phyloP scores from a whole-genome alignment of 2,329 filamentous ascomycete species.

The Alternaria rosae region DNA sequence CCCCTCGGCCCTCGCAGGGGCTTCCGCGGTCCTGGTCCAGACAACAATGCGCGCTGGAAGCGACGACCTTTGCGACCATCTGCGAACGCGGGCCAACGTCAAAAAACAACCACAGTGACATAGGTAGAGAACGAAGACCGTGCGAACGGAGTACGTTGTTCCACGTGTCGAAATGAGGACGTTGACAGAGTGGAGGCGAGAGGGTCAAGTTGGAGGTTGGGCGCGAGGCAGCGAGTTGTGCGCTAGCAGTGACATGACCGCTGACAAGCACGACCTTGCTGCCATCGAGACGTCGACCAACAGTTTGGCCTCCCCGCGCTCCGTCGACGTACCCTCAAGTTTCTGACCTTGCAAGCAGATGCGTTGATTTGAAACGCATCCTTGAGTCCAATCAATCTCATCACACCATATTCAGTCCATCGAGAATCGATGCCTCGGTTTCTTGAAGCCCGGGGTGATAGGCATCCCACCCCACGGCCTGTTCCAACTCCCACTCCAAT shows the following conservation, averaged over 20 bases:
- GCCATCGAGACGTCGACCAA: not conserved
- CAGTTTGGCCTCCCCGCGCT: conserved; percentile 7
- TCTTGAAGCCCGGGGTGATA: conserved; percentile 20
- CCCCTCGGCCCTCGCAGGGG: not conserved
- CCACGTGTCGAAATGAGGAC: conserved; percentile 10
- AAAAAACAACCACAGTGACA: conserved; percentile 1
- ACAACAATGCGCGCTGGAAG: conserved; percentile 4
- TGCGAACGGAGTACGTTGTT: not conserved
- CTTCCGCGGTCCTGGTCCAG: not conserved
- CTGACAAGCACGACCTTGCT: not conserved
- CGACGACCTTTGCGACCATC: conserved; percentile 3
- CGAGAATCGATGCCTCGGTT: not conserved
- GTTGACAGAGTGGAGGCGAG: conserved; percentile 13
- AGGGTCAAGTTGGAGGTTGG: not conserved
- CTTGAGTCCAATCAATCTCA: not conserved
- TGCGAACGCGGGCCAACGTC: conserved; percentile 11
- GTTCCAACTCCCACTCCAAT: conserved; percentile 10
- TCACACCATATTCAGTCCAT: not conserved
- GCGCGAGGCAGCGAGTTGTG: conserved; percentile 11
- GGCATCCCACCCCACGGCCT: conserved; percentile 23
- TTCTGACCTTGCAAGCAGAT: not conserved
- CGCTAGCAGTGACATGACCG: conserved; percentile 16
- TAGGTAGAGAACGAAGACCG: not conserved
- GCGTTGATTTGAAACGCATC: conserved; percentile 1
- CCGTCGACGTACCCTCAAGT: not conserved